Percentiles rank a stretch among this genome's conserved stretches.
These are phyloP conservation scores for Zygnema cylindricum DNA, from an alignment of 139 green algal species.

Conservation along the genomic window DNA sequence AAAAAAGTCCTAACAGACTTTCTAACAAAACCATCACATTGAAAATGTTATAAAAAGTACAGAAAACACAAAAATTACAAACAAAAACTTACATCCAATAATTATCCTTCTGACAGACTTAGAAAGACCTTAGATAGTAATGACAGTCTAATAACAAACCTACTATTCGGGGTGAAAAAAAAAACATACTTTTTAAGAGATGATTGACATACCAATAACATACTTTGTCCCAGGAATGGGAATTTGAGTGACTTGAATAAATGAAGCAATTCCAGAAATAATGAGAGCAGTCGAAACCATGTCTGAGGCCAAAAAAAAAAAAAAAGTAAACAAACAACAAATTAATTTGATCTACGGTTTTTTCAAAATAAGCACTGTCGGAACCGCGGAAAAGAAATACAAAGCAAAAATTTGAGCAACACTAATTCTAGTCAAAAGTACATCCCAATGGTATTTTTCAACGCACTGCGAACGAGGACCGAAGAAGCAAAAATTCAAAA, in stretches of 20 bases:
- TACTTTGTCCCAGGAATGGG: slow-evolving; percentile 55
- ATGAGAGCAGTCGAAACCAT: slow-evolving; percentile 69
- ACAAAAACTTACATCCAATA: too few species aligned
- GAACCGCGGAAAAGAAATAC: too few species aligned
- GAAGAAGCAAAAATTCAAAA: too few species aligned
- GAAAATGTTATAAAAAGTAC: too few species aligned
- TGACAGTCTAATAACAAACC: too few species aligned
- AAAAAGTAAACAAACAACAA: slow-evolving; percentile 69
- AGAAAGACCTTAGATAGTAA: too few species aligned
- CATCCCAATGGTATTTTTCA: background rate
- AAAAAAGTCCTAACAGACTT: too few species aligned
- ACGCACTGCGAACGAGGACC: background rate
- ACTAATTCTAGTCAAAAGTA: background rate
- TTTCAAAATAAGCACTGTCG: background rate
- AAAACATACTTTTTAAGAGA: too few species aligned
- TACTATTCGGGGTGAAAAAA: too few species aligned
- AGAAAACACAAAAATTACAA: too few species aligned
- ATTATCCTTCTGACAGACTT: too few species aligned
- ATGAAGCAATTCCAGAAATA: slow-evolving; percentile 68
- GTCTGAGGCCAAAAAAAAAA: slow-evolving; percentile 43
- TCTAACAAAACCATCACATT: too few species aligned
- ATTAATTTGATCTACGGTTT: slow-evolving; percentile 29
- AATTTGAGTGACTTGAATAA: slow-evolving; percentile 51
- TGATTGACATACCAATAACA: slow-evolving; percentile 43
- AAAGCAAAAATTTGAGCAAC: background rate